Evolutionary conservation across 306 rosid genomes (phyloP), one percentile per base, ranked within the genome.

Genomic region (Prunus mira): DNA sequence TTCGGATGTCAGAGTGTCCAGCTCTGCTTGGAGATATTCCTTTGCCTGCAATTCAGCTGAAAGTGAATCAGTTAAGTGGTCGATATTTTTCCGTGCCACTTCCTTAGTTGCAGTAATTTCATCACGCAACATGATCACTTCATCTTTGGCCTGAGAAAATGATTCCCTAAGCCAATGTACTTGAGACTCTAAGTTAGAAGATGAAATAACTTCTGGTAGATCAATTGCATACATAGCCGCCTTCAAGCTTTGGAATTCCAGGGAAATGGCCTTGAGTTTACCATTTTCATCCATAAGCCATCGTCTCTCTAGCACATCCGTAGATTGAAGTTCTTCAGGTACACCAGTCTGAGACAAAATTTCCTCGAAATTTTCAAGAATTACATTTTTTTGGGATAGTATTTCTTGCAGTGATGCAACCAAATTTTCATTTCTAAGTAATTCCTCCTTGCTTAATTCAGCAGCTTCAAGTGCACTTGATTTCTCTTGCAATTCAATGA

Each of bases 381-480:
- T 65, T 9, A 41, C 56, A 83, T 80, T 87, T 77, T 84, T 89
- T 80, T 88, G 84, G 54, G 65, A 79, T 49, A 96, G 65, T 32
- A 86, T 81, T 74, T 78, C 86, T 82, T 92, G 89, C 81, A 96
- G 82, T 65, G 93, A 87, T 69, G 84, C 89, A 74, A 87, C 86
- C 85, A 78, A 67, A 80, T 58, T 88, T 76, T 92, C 91, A 64
- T 77, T 87, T 57, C 58, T 86, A 68, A 78, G 76, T 78, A 90
- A 78, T 85, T 90, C 93, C 70, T 77, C 86, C 80, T 89, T 90
- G 47, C 76, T 74, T 52, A 89, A 80, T 74, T 88, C 93, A 69
- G 97, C 91, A 87, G 88, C 88, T 83, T 88, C 90, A 78, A 90
- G 78, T 57, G 93, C 93, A 74, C 67, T 87, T 67, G 88, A 92